These are phyloP conservation scores for Zygotorulaspora sp. DNA, from an alignment of 805 yeast genomes.

Conservation along the genomic window DNA sequence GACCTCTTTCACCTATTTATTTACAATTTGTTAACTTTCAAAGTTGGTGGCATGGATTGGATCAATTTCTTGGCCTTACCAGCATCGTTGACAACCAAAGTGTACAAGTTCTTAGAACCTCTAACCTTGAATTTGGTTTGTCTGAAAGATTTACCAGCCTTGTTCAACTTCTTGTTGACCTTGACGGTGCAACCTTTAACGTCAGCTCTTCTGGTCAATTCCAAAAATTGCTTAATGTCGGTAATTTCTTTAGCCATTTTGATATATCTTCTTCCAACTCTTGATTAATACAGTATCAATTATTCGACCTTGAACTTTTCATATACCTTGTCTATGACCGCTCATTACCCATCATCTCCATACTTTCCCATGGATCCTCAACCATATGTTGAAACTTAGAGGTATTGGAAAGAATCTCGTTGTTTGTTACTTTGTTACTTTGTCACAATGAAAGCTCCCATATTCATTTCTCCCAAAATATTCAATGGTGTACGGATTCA, in stretches of 20 bases:
- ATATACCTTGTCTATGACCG: too few relatives aligned
- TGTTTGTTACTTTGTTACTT: too few relatives aligned
- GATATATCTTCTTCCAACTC: slow-evolving; percentile 1
- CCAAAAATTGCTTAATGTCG: slow-evolving; percentile 96
- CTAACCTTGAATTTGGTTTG: slow-evolving; percentile 99
- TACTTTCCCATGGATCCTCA: neutral
- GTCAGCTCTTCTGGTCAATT: slow-evolving; percentile 94
- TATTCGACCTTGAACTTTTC: too few relatives aligned
- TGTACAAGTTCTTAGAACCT: slow-evolving; percentile 92
- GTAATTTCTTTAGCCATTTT: slow-evolving; percentile 65
- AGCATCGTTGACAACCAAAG: slow-evolving; percentile 90
- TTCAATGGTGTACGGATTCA: too few relatives aligned
- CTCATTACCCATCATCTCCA: neutral
- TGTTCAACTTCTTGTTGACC: slow-evolving; percentile 79
- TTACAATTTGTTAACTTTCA: slow-evolving; percentile 57
- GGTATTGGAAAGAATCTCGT: too few relatives aligned
- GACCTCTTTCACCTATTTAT: slow-evolving; percentile 10
- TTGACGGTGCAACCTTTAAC: slow-evolving; percentile 90
- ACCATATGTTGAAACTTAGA: too few relatives aligned
- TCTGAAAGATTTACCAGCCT: slow-evolving; percentile 77
- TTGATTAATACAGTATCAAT: too few relatives aligned
- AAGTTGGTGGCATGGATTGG: slow-evolving; percentile 95
- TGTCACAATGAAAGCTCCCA: too few relatives aligned
- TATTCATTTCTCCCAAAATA: too few relatives aligned
- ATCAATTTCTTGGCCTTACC: slow-evolving; percentile 96